A percentile compares a stretch with the other conserved stretches of the same genome.
Evolutionary conservation across 352 stramenopile species (phyloP).

Genomic region (Globisporangium sylvaticum): DNA sequence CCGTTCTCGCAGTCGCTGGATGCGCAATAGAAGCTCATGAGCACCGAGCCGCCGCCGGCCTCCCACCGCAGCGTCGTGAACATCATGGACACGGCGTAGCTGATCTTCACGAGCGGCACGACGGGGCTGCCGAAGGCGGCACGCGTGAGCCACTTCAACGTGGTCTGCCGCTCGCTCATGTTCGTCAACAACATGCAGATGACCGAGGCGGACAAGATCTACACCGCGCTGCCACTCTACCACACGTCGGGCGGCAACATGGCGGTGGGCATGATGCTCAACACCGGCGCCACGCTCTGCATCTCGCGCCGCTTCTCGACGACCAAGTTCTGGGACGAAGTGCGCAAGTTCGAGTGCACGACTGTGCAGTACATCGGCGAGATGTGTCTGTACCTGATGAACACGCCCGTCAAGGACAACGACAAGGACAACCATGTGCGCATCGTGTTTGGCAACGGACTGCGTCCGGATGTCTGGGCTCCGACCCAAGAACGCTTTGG

Average conservation of each 20-base stretch:
- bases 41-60: slow-evolving; percentile 18
- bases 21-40: slow-evolving; percentile 25
- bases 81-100: slow-evolving; percentile 51
- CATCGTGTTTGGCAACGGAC: slow-evolving; percentile 87
- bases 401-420: slow-evolving; percentile 33
- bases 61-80: slow-evolving; percentile 30
- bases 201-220: slow-evolving; percentile 58
- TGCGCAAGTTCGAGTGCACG: slow-evolving; percentile 57
- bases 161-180: slow-evolving; percentile 49
- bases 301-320: slow-evolving; percentile 75
- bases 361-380: slow-evolving; percentile 90
- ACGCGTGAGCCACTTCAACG: slow-evolving; percentile 66
- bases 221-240: slow-evolving; percentile 79
- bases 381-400: slow-evolving; percentile 85
- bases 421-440: slow-evolving; percentile 67
- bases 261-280: slow-evolving; percentile 76
- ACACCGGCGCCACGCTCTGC: slow-evolving; percentile 62
- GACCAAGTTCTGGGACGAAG: slow-evolving; percentile 72
- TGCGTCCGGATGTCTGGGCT: slow-evolving; percentile 86
- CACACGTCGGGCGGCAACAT: slow-evolving; percentile 81
- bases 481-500: slow-evolving; percentile 84
- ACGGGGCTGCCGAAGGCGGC: slow-evolving; percentile 78
- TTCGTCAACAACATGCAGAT: slow-evolving; percentile 56
- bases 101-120: slow-evolving; percentile 86
- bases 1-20: slow-evolving; percentile 46